Evolutionary conservation across 2,329 filamentous ascomycete species (phyloP).

Genomic region (Helminthosporium solani): DNA sequence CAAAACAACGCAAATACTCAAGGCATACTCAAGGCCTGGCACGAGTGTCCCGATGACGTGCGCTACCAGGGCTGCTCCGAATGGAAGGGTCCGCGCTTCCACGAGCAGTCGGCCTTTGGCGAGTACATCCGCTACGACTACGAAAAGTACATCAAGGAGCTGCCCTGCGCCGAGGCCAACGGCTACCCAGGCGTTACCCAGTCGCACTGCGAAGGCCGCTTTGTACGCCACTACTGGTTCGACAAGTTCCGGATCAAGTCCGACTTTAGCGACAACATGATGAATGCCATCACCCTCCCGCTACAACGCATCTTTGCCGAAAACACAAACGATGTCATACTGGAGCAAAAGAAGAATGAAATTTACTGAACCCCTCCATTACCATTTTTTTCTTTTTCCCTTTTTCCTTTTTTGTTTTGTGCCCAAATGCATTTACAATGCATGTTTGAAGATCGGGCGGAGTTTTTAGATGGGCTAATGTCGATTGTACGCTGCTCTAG

Average conservation of each 20-base stretch:
- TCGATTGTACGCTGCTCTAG: too few species aligned
- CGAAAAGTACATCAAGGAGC: conserved; percentile 40
- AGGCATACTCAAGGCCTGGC: conserved; percentile 54
- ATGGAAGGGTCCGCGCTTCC: conserved; percentile 42
- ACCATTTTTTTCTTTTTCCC: too few species aligned
- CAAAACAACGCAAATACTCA: conserved; percentile 54
- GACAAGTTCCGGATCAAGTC: conserved; percentile 37
- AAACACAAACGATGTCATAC: conserved; percentile 26
- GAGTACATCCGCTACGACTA: conserved; percentile 44
- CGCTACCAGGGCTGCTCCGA: conserved; percentile 40
- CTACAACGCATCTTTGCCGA: conserved; percentile 39
- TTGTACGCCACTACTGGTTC: conserved; percentile 43
- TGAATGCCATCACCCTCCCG: conserved; percentile 40
- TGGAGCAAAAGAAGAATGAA: conserved; percentile 32
- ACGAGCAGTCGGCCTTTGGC: conserved; percentile 44
- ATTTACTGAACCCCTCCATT: conserved; percentile 22
- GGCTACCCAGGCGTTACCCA: conserved; percentile 39
- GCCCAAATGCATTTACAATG: too few species aligned
- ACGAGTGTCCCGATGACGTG: conserved; percentile 40
- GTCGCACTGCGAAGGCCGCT: conserved; percentile 40
- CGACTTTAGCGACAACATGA: conserved; percentile 39
- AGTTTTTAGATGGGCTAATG: too few species aligned
- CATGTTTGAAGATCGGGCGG: too few species aligned
- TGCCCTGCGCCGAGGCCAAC: conserved; percentile 42
- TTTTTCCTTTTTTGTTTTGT: conserved; percentile 13